A percentile compares a stretch with the other conserved stretches of the same genome.
Evolutionary conservation across 306 rosid species (phyloP).

Genomic region (Cicer judaicum): DNA sequence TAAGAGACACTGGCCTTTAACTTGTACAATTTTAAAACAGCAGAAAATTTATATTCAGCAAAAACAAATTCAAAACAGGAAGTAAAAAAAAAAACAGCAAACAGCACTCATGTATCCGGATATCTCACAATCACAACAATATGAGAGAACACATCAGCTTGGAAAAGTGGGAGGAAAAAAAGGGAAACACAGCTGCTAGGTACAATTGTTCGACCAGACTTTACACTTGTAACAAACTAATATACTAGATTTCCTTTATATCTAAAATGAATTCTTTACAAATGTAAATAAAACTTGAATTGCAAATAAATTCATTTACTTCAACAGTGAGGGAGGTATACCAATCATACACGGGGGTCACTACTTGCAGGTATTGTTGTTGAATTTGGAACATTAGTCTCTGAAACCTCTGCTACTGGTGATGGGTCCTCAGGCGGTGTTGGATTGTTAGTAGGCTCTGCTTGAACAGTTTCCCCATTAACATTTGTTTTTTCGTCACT

Average conservation of each 20-base stretch:
- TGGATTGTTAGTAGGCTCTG: constrained; percentile 40
- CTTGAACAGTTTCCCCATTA: constrained; percentile 49
- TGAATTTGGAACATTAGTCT: constrained; percentile 40
- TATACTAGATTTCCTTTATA: constrained; percentile 35
- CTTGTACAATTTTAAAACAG: constrained; percentile 4
- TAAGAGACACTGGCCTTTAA: constrained; percentile 15
- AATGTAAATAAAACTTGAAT: constrained; percentile 27
- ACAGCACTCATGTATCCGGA: not conserved
- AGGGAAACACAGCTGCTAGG: constrained; percentile 26
- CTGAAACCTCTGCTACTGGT: constrained; percentile 47
- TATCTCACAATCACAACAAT: constrained; percentile 38
- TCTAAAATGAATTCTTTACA: constrained; percentile 50
- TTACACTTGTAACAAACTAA: constrained; percentile 43
- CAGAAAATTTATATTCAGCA: not conserved
- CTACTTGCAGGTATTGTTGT: constrained; percentile 45
- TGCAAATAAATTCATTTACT: constrained; percentile 22
- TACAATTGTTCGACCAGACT: constrained; percentile 32
- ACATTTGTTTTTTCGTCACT: constrained; percentile 48
- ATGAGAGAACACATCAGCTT: constrained; percentile 35
- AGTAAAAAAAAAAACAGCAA: not conserved
- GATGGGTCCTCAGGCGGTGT: constrained; percentile 52
- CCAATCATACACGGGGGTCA: constrained; percentile 51
- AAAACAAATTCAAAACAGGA: constrained; percentile 6
- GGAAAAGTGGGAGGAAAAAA: constrained; percentile 27
- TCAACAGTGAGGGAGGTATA: constrained; percentile 31